phyloP scores from a whole-genome alignment of 768 basidiomycete species.

The Fomitopsis serialis region DNA sequence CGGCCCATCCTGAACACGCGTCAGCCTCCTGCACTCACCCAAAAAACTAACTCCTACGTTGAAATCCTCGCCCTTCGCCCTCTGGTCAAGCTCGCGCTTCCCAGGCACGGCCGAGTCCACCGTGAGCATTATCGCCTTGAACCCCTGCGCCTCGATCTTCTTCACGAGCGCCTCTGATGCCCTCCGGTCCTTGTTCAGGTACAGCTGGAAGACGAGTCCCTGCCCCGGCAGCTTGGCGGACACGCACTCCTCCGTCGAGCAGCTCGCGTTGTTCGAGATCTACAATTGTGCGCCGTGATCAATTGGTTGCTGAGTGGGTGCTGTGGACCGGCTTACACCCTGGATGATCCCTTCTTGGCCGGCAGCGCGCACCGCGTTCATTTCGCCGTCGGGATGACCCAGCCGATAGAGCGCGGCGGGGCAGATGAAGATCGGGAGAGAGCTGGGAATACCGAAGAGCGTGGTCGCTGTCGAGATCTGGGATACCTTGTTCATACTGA shows the following conservation, averaged over 20 bases:
- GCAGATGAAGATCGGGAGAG: slow-evolving; percentile 35
- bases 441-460: slow-evolving; percentile 19
- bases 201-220: slow-evolving; percentile 32
- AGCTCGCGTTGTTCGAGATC: slow-evolving; percentile 30
- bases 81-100: slow-evolving; percentile 34
- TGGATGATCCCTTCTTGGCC: slow-evolving; percentile 40
- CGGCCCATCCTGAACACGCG: slow-evolving; percentile 8
- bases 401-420: slow-evolving; percentile 36
- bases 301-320: background rate
- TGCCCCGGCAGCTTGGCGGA: slow-evolving; percentile 22
- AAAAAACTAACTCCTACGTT: slow-evolving; percentile 4
- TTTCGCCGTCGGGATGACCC: slow-evolving; percentile 46
- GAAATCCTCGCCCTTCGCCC: slow-evolving; percentile 23
- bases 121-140: slow-evolving; percentile 43
- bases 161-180: slow-evolving; percentile 33
- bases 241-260: slow-evolving; percentile 26
- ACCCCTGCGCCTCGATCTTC: slow-evolving; percentile 32
- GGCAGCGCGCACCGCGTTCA: slow-evolving; percentile 39
- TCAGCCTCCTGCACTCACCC: no score
- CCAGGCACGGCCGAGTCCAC: slow-evolving; percentile 42
- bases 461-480: slow-evolving; percentile 16
- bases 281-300: background rate
- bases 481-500: slow-evolving; percentile 23
- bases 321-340: slow-evolving; percentile 29
- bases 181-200: slow-evolving; percentile 39